These are phyloP conservation scores for Glarea lozoyensis DNA, from an alignment of 495 filamentous ascomycete genomes.

Conservation along the genomic window DNA sequence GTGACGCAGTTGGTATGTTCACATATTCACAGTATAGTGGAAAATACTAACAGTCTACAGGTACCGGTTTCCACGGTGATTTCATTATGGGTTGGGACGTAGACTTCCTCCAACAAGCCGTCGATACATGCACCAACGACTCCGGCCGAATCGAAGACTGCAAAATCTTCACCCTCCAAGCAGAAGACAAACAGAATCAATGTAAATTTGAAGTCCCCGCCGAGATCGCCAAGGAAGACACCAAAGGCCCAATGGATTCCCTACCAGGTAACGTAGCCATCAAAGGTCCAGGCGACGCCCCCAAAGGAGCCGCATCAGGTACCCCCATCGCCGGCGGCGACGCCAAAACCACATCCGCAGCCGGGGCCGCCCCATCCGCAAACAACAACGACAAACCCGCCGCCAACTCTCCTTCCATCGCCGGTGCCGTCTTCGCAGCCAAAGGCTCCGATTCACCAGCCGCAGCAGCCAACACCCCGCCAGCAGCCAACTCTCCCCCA, in stretches of 20 bases:
- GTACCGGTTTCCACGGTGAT: constrained; percentile 49
- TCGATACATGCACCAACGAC: constrained; percentile 46
- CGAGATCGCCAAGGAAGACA: constrained; percentile 29
- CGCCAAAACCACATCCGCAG: constrained; percentile 2
- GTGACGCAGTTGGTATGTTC: constrained; percentile 58
- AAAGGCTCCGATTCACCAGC: neutral
- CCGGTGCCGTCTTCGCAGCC: constrained; percentile 15
- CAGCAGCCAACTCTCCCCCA: constrained; percentile 2
- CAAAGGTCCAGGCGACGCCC: constrained; percentile 43
- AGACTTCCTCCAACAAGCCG: constrained; percentile 51
- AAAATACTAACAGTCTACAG: constrained; percentile 6
- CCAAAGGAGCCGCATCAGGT: constrained; percentile 6
- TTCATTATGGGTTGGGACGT: constrained; percentile 76
- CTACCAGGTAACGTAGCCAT: constrained; percentile 47
- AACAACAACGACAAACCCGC: constrained; percentile 13
- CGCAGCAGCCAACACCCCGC: neutral
- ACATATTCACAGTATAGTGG: constrained; percentile 3
- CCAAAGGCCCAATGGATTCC: constrained; percentile 26
- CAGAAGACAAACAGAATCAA: constrained; percentile 28
- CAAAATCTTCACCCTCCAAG: constrained; percentile 48
- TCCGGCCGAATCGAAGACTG: constrained; percentile 48
- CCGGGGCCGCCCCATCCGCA: constrained; percentile 5
- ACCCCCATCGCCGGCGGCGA: neutral
- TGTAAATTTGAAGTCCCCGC: constrained; percentile 35
- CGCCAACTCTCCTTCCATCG: constrained; percentile 10